Conservation (phyloP, 139 green algal genomes). For the Micractinium conductrix region DNA sequence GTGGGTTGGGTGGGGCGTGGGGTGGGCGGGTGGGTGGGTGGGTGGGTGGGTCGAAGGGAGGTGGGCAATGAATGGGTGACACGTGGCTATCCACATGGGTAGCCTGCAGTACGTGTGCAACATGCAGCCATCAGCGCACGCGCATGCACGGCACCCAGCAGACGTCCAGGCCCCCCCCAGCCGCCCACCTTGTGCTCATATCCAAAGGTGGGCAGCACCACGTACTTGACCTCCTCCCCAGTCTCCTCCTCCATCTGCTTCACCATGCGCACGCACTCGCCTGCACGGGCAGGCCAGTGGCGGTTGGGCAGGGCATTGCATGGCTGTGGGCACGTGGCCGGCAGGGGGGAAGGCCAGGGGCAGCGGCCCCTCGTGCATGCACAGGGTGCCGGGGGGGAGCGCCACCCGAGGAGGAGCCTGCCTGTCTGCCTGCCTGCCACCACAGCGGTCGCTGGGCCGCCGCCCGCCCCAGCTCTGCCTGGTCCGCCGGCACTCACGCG, state of each 20-base stretch:
- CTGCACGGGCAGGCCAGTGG: background rate
- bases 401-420: too few relatives aligned
- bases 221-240: conserved; percentile 80
- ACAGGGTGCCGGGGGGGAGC: too few relatives aligned
- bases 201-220: conserved; percentile 88
- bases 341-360: background rate
- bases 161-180: background rate
- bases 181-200: conserved; percentile 91
- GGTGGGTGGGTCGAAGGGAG: too few relatives aligned
- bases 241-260: conserved; percentile 79
- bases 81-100: too few relatives aligned
- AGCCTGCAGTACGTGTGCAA: too few relatives aligned
- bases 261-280: conserved; percentile 69
- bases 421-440: too few relatives aligned
- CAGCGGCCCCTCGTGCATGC: too few relatives aligned
- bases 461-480: background rate
- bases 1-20: too few relatives aligned
- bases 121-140: too few relatives aligned
- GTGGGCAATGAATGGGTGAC: too few relatives aligned
- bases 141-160: background rate
- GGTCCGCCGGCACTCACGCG: conserved; percentile 53
- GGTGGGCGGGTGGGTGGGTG: too few relatives aligned
- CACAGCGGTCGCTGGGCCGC: too few relatives aligned
- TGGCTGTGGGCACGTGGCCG: background rate
- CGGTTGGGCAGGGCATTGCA: background rate